These are phyloP conservation scores for Aspergillus candidus DNA, from an alignment of 2,329 filamentous ascomycete genomes.

Conservation along the genomic window DNA sequence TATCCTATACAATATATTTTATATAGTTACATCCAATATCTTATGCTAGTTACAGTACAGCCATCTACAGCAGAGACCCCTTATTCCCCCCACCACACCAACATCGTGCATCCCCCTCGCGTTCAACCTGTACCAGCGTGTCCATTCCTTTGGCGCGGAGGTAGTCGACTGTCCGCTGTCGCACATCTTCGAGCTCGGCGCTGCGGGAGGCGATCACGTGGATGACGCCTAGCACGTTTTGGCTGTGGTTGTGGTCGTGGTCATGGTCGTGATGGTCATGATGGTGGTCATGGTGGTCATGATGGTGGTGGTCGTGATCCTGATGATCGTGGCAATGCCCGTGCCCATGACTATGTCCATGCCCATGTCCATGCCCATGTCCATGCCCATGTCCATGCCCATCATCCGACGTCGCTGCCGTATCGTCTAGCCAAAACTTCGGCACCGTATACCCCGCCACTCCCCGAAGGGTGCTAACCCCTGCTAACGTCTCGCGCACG, in stretches of 20 bases:
- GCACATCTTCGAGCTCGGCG: conserved; percentile 74
- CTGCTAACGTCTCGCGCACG: conserved; percentile 77
- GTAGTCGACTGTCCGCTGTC: conserved; percentile 68
- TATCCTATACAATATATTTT: no score
- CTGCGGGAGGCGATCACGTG: conserved; percentile 71
- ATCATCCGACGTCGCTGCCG: conserved; percentile 36
- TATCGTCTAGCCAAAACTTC: conserved; percentile 87
- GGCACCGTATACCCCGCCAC: conserved; percentile 82
- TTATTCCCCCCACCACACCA: conserved; percentile 53
- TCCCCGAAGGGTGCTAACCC: conserved; percentile 73
- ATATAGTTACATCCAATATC: no score
- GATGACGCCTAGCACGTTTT: conserved; percentile 68
- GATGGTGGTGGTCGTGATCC: conserved; percentile 26
- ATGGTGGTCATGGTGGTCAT: conserved; percentile 25
- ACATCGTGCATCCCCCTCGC: conserved; percentile 65
- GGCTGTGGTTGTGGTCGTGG: conserved; percentile 16
- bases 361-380: conserved; percentile 26
- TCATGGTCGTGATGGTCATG: conserved; percentile 13
- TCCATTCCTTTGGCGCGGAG: conserved; percentile 67
- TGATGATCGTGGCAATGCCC: conserved; percentile 25
- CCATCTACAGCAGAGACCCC: not conserved
- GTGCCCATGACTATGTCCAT: conserved; percentile 26
- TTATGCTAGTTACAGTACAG: not conserved
- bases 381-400: conserved; percentile 35
- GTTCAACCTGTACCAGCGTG: conserved; percentile 79